Evolutionary conservation across 306 rosid species (phyloP).

Genomic region (Vicia villosa): DNA sequence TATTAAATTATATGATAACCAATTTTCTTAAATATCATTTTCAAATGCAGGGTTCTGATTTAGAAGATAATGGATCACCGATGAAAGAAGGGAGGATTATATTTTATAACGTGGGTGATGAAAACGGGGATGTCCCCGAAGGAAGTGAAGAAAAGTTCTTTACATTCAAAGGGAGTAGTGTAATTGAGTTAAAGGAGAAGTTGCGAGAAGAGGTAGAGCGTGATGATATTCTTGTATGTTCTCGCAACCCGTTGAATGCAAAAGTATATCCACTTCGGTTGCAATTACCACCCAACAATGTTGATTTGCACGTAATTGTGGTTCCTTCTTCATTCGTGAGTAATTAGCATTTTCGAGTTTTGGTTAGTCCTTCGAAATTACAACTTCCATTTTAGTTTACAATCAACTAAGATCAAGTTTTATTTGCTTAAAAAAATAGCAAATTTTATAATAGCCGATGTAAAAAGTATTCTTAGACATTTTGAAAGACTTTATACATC

Average conservation of each 20-base stretch:
- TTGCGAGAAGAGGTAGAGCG: constrained; percentile 51
- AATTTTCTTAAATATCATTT: neutral
- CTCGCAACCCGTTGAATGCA: constrained; percentile 67
- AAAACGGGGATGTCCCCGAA: constrained; percentile 45
- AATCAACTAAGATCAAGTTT: neutral
- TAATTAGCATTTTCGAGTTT: neutral
- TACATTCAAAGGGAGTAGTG: constrained; percentile 59
- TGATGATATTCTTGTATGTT: constrained; percentile 57
- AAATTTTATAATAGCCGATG: no score
- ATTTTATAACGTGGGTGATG: constrained; percentile 53
- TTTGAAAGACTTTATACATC: no score
- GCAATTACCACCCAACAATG: constrained; percentile 85
- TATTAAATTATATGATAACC: neutral
- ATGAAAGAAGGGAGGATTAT: constrained; percentile 65
- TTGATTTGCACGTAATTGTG: constrained; percentile 62
- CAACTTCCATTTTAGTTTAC: neutral
- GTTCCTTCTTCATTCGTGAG: constrained; percentile 47
- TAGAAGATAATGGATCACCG: constrained; percentile 9
- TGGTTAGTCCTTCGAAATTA: neutral
- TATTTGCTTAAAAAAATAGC: no score
- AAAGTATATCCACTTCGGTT: constrained; percentile 70
- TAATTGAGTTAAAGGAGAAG: constrained; percentile 55
- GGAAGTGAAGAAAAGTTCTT: constrained; percentile 44
- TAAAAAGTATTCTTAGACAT: no score
- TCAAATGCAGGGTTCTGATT: constrained; percentile 13